A percentile compares a stretch with the other conserved stretches of the same genome.
phyloP scores from a whole-genome alignment of 1,284 basidiomycete species.

The Irpex sp. region DNA sequence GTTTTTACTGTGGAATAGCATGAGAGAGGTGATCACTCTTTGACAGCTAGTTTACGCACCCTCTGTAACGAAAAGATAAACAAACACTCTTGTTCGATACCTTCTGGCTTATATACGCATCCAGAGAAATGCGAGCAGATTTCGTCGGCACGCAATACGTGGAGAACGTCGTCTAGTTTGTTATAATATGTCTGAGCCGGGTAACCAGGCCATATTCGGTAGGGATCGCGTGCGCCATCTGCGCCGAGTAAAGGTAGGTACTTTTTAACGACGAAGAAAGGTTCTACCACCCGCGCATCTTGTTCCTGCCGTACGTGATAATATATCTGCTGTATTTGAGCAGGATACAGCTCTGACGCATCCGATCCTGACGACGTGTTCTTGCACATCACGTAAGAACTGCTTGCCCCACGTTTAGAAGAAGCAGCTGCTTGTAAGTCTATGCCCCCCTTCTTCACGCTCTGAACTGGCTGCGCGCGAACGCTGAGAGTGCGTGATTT shows the following conservation, averaged over 20 bases:
- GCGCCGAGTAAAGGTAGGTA: neutral
- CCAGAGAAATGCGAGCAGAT: neutral
- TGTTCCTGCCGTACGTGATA: neutral
- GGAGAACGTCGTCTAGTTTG: neutral
- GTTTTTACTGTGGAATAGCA: too few species aligned
- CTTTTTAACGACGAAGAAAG: neutral
- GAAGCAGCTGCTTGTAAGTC: too few species aligned
- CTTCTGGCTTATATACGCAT: neutral
- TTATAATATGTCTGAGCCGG: neutral
- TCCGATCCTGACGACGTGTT: neutral
- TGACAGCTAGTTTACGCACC: neutral
- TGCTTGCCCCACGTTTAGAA: neutral
- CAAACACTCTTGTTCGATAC: neutral
- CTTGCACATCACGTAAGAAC: neutral
- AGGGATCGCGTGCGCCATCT: neutral
- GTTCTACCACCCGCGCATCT: neutral
- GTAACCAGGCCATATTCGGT: neutral
- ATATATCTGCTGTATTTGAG: neutral
- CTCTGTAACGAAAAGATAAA: neutral
- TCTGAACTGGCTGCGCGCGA: neutral
- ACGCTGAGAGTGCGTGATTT: neutral
- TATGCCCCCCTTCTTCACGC: too few species aligned
- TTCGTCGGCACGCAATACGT: neutral
- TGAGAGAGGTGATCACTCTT: too few species aligned
- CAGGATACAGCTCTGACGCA: neutral